These are phyloP conservation scores for Gaultheria prostrata DNA, from an alignment of 148 eudicot genomes.

Conservation along the genomic window DNA sequence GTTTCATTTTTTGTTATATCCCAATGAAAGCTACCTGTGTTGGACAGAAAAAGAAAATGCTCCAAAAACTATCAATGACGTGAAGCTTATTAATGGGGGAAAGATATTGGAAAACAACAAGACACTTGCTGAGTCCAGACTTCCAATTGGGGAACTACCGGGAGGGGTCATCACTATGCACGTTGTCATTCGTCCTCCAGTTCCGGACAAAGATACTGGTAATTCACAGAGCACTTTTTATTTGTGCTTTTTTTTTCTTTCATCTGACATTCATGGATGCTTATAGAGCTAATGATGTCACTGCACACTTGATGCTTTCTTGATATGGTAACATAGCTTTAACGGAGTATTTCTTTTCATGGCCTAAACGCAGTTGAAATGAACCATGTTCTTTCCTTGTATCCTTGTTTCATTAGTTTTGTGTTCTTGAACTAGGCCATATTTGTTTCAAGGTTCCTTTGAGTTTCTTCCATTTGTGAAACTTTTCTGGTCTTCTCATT, in stretches of 20 bases:
- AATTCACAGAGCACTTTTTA: constrained; percentile 9
- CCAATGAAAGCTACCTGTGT: constrained; percentile 8
- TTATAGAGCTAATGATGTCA: neutral
- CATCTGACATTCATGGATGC: neutral
- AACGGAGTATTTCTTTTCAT: neutral
- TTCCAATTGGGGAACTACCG: constrained; percentile 41
- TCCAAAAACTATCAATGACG: constrained; percentile 42
- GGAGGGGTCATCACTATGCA: constrained; percentile 54
- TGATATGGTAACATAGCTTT: neutral
- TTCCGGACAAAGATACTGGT: constrained; percentile 42
- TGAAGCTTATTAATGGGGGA: constrained; percentile 58
- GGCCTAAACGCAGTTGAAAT: neutral
- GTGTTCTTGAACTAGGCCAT: neutral
- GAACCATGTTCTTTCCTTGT: neutral
- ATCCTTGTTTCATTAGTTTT: neutral
- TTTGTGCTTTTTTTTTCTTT: neutral
- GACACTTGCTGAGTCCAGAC: constrained; percentile 53
- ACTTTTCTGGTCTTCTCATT: neutral
- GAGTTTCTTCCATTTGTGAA: neutral
- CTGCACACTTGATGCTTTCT: neutral
- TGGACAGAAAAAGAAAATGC: constrained; percentile 42
- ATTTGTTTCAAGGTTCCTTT: neutral
- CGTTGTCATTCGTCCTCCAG: constrained; percentile 48
- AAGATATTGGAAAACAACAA: constrained; percentile 52
- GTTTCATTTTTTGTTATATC: neutral